These are phyloP conservation scores for Rosa lucieae DNA, from an alignment of 306 rosid species.

Conservation along the genomic window DNA sequence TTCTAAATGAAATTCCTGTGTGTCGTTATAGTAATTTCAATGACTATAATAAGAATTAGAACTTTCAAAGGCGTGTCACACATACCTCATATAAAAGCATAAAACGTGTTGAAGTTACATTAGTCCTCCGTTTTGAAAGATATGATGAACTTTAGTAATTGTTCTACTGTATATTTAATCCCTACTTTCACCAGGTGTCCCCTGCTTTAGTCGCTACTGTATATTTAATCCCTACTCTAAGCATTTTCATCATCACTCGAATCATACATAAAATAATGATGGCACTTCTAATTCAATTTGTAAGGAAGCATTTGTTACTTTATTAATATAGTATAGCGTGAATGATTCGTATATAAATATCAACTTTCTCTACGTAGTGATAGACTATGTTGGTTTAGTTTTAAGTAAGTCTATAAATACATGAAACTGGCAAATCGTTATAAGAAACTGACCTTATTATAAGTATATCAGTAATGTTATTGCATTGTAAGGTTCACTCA, in stretches of 20 bases:
- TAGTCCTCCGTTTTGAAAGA: background rate
- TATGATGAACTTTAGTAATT: background rate
- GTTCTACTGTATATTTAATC: background rate
- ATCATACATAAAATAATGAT: conserved; percentile 1
- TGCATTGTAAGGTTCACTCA: background rate
- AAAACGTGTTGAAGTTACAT: conserved; percentile 8
- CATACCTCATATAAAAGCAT: background rate
- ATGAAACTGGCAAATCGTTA: background rate
- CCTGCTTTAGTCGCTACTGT: background rate
- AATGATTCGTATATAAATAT: background rate
- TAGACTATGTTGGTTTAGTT: background rate
- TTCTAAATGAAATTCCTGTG: background rate
- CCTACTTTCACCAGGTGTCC: background rate
- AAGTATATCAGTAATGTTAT: background rate
- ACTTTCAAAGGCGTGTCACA: background rate
- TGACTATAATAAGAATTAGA: too few relatives aligned
- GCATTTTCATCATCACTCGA: conserved; percentile 1
- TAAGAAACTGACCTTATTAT: too few relatives aligned
- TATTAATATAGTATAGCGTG: background rate
- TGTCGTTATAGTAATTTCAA: background rate
- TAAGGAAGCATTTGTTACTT: background rate
- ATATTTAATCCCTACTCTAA: background rate
- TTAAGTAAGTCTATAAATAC: background rate
- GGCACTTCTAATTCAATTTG: background rate
- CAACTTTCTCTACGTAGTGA: background rate